Percentiles rank a stretch among this genome's conserved stretches.
Conservation (phyloP, 331 rosid species). For the Dryas integrifolia region DNA sequence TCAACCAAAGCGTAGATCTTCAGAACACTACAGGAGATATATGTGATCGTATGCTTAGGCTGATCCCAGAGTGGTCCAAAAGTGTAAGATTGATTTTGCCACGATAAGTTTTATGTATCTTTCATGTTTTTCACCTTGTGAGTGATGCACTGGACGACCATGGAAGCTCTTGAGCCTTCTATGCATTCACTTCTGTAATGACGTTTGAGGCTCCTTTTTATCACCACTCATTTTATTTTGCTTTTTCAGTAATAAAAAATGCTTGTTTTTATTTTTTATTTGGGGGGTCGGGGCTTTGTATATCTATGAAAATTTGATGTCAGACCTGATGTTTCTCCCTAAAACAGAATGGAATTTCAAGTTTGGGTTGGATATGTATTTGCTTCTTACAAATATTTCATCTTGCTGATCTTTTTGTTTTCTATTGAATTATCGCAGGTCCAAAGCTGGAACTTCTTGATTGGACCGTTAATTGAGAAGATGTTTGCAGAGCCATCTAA, state of each 20-base stretch:
- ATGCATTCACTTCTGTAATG: no score
- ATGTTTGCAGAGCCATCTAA: slow-evolving; percentile 91
- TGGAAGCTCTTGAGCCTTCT: no score
- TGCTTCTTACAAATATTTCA: slow-evolving; percentile 8
- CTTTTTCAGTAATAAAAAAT: no score
- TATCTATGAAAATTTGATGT: no score
- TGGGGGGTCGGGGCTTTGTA: no score
- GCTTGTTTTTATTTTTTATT: no score
- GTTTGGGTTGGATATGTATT: not conserved
- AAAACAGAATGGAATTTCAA: not conserved
- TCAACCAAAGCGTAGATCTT: slow-evolving; percentile 41
- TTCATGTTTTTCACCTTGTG: not conserved
- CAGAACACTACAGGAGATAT: slow-evolving; percentile 33
- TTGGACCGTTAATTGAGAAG: slow-evolving; percentile 78
- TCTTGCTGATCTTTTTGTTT: slow-evolving; percentile 16
- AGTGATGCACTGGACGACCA: no score
- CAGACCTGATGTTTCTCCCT: no score
- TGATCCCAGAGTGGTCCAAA: slow-evolving; percentile 84
- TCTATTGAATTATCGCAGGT: slow-evolving; percentile 48
- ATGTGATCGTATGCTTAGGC: slow-evolving; percentile 57
- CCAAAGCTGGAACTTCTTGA: slow-evolving; percentile 64
- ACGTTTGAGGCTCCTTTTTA: no score
- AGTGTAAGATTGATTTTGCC: slow-evolving; percentile 61
- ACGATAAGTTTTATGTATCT: not conserved
- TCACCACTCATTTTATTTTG: no score